Conservation (phyloP, 768 basidiomycete genomes). For the Suillus americanus region DNA sequence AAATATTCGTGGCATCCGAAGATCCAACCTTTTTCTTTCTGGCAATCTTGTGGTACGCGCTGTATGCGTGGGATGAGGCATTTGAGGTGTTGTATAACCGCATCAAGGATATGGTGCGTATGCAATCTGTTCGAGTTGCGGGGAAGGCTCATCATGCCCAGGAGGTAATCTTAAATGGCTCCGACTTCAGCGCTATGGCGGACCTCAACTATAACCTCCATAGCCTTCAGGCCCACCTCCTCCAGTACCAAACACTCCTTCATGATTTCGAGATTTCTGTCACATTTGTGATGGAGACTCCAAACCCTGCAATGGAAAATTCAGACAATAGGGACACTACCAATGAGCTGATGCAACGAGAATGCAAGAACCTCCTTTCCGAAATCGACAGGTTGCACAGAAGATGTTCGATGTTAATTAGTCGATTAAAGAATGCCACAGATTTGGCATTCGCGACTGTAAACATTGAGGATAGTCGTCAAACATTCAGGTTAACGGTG, state of each 20-base stretch:
- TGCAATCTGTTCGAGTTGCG: conserved; percentile 13
- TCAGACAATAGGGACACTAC: not conserved
- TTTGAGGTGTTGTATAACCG: conserved; percentile 46
- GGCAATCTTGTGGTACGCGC: conserved; percentile 48
- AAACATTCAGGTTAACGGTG: conserved; percentile 44
- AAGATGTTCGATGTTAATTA: conserved; percentile 26
- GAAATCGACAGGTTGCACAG: conserved; percentile 41
- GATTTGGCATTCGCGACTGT: conserved; percentile 53
- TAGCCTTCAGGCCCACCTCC: conserved; percentile 47
- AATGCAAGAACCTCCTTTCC: conserved; percentile 33
- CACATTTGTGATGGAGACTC: conserved; percentile 41
- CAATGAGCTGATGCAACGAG: conserved; percentile 13
- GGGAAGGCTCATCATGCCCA: not conserved
- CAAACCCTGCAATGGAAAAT: conserved; percentile 40
- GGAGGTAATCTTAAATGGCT: conserved; percentile 29
- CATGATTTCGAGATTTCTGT: conserved; percentile 49
- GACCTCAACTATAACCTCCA: conserved; percentile 52
- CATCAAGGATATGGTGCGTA: conserved; percentile 45
- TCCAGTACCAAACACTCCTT: conserved; percentile 49
- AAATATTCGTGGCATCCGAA: conserved; percentile 17
- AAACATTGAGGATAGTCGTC: conserved; percentile 56
- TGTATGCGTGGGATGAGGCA: conserved; percentile 56
- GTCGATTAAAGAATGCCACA: conserved; percentile 33
- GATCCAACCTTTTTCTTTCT: conserved; percentile 53
- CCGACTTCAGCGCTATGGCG: conserved; percentile 43